Evolutionary conservation across 2,329 filamentous ascomycete species (phyloP).

Genomic region (Claviceps capensis): DNA sequence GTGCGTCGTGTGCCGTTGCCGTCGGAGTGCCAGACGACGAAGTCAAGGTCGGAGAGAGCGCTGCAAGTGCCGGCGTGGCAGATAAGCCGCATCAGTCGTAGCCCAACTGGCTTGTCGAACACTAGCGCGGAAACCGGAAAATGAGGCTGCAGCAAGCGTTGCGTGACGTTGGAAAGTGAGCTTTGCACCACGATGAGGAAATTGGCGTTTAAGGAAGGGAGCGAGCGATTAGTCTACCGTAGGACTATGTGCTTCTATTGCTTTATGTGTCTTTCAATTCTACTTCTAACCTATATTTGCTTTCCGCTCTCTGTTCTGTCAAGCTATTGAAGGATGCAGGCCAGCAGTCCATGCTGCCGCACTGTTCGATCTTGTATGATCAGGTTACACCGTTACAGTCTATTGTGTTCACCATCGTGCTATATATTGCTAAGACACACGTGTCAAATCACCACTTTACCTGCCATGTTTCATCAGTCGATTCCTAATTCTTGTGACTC

Average conservation of each 20-base stretch:
- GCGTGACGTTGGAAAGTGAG: neutral
- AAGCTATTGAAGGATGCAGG: no score
- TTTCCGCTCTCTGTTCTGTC: no score
- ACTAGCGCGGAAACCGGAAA: neutral
- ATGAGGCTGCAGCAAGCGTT: neutral
- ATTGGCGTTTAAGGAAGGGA: constrained; percentile 1
- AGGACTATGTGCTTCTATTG: neutral
- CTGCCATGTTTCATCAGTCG: no score
- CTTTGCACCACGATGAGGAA: neutral
- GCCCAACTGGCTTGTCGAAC: neutral
- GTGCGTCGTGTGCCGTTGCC: constrained; percentile 29
- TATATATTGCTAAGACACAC: no score
- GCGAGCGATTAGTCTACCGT: neutral
- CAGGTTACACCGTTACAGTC: no score
- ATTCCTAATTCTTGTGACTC: no score
- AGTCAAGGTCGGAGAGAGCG: constrained; percentile 47
- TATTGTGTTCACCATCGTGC: no score
- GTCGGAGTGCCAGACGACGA: constrained; percentile 47
- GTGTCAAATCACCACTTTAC: no score
- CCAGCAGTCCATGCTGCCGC: no score
- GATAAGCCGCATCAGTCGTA: constrained; percentile 1
- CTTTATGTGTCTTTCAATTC: neutral
- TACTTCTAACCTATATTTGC: neutral
- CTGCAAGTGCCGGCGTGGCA: constrained; percentile 30
- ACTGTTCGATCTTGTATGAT: no score